Conservation (phyloP, 192 early-diverging fungal genomes). For the Backusella tarrabulga region DNA sequence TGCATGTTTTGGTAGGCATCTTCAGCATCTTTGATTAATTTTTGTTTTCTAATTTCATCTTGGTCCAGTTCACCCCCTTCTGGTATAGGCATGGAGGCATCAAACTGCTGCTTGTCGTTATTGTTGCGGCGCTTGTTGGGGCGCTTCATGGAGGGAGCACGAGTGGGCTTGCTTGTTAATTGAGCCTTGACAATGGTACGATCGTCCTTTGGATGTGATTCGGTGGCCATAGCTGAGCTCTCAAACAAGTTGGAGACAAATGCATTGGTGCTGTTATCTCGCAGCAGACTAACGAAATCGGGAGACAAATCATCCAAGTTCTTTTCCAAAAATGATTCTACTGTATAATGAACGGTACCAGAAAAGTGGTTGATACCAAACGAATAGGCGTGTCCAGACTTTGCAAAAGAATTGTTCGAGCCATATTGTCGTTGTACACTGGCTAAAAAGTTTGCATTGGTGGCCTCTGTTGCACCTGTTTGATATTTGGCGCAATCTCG, state of each 20-base stretch:
- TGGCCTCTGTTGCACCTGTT: conserved; percentile 43
- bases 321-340: conserved; percentile 73
- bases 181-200: conserved; percentile 78
- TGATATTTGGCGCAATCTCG: conserved; percentile 42
- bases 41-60: conserved; percentile 32
- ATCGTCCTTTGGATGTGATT: conserved; percentile 74
- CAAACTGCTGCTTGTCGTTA: background rate
- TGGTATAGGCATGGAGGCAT: background rate
- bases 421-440: conserved; percentile 36
- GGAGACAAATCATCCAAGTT: conserved; percentile 71
- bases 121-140: conserved; percentile 27
- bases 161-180: conserved; percentile 67
- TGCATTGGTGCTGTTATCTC: conserved; percentile 64
- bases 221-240: conserved; percentile 66
- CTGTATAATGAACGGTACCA: conserved; percentile 73
- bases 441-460: conserved; percentile 45
- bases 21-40: conserved; percentile 24
- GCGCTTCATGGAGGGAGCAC: conserved; percentile 67
- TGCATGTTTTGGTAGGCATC: conserved; percentile 39
- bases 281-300: conserved; percentile 84
- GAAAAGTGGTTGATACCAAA: conserved; percentile 81
- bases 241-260: conserved; percentile 79
- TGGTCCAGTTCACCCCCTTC: conserved; percentile 27
- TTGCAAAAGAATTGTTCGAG: conserved; percentile 40
- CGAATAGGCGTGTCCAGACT: conserved; percentile 33